phyloP scores from a whole-genome alignment of 208 protist species.

The Sergeia podlipaevii region DNA sequence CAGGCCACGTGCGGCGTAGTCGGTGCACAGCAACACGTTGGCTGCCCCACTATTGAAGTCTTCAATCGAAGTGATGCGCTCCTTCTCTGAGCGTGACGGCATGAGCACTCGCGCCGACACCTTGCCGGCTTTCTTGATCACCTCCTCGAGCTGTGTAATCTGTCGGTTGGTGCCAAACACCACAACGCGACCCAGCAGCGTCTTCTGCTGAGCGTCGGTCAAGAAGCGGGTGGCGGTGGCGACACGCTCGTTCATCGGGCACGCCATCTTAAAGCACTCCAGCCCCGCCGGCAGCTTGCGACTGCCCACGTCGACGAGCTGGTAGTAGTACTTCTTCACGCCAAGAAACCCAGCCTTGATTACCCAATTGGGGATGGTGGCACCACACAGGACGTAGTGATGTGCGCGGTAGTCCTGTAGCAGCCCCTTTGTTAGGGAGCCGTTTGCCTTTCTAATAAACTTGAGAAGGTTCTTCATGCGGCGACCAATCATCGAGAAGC shows the following conservation, averaged over 20 bases:
- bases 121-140: constrained; percentile 1
- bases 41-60: constrained; percentile 74
- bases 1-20: constrained; percentile 91
- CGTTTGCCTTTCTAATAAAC: constrained; percentile 70
- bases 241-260: constrained; percentile 36
- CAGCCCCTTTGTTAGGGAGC: constrained; percentile 59
- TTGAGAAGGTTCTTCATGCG: constrained; percentile 88
- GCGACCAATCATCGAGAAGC: constrained; percentile 78
- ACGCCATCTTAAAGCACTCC: constrained; percentile 53
- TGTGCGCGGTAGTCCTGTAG: constrained; percentile 79
- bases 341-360: constrained; percentile 88
- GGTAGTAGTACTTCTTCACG: constrained; percentile 92
- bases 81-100: constrained; percentile 40
- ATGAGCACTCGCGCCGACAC: constrained; percentile 42
- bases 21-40: constrained; percentile 94
- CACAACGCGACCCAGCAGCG: constrained; percentile 53
- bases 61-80: constrained; percentile 75
- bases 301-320: constrained; percentile 68
- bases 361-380: constrained; percentile 91
- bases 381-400: constrained; percentile 90
- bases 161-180: constrained; percentile 72
- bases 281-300: constrained; percentile 72
- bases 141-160: constrained; percentile 18
- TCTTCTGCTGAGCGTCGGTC: constrained; percentile 1
- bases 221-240: constrained; percentile 30